Percentiles rank a stretch among this genome's conserved stretches.
phyloP scores from a whole-genome alignment of 441 rosid species.

The Adansonia grandidieri region DNA sequence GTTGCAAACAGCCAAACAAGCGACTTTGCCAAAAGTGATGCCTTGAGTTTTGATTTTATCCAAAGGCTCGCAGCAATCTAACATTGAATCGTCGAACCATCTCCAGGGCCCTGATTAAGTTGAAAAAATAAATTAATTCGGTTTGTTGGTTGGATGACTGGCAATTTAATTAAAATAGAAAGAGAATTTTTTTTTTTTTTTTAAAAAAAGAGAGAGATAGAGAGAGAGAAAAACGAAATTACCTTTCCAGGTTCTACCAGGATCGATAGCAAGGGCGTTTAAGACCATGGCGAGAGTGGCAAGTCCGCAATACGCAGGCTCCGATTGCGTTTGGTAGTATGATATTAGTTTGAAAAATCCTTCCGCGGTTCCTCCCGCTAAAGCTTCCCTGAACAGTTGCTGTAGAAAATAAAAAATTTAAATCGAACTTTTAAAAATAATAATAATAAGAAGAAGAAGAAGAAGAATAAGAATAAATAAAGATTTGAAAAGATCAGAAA shows the following conservation, averaged over 20 bases:
- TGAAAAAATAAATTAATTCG: background rate
- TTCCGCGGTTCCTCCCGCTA: slow-evolving; percentile 67
- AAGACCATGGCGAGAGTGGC: slow-evolving; percentile 64
- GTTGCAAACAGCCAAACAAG: slow-evolving; percentile 45
- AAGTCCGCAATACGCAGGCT: slow-evolving; percentile 70
- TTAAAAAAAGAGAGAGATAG: no score
- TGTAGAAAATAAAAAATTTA: slow-evolving; percentile 16
- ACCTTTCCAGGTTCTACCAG: slow-evolving; percentile 73
- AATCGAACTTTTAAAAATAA: background rate
- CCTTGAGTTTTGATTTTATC: slow-evolving; percentile 42
- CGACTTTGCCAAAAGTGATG: slow-evolving; percentile 46
- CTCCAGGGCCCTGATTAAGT: slow-evolving; percentile 46
- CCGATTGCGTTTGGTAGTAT: slow-evolving; percentile 71
- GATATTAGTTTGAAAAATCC: slow-evolving; percentile 64
- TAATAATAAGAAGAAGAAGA: background rate
- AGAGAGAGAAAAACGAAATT: background rate
- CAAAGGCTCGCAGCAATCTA: slow-evolving; percentile 51
- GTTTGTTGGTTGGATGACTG: background rate
- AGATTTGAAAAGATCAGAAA: no score
- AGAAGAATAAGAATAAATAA: background rate
- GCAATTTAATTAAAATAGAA: background rate
- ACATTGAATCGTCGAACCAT: slow-evolving; percentile 55
- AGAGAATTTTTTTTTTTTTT: no score
- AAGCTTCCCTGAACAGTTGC: slow-evolving; percentile 53
- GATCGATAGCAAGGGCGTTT: slow-evolving; percentile 73